Base-by-base conservation (phyloP, 306 rosid genomes). In the Sicyos baderoa region DNA sequence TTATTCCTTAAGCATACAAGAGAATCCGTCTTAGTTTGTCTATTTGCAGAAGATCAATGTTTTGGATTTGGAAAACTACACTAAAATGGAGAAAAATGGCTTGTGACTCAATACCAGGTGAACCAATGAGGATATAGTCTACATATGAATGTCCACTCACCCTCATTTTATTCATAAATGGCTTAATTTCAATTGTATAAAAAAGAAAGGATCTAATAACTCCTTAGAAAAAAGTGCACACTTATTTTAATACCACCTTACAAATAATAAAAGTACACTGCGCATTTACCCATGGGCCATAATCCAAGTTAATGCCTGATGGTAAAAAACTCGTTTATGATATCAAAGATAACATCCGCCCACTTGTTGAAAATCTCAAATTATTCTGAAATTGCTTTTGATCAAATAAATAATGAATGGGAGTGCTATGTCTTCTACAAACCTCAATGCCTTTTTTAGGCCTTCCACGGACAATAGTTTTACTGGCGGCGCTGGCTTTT, bases 371-470 rank as follows among this genome's bases (percentile, higher is more conserved):
- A 42, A 45, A 45, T 65, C 37, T 45, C 48, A 13, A 44, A 65
- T 45, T 18, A 54, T 22, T 65, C 40, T 14, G 21, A 45, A 65
- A 45, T 65, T 65, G 40, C 54, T 45, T 40, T 64, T 12, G 7
- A 49, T 68, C 27, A 8, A 32, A 69, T 23, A 17, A 27, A 53
- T 50, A 19, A 23, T 50, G 47, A 68, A 68, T 21, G 10, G 18
- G 25, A 35, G 40, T 29, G 73, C 22, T 7, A 11, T 14, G 32
- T 11, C 74, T 65, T 71, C 61, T 65, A 74, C 85, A 75, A 76
- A 90, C 99, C 99, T 93, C 82, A 86, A 79, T 67, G 94, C 94
- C 87, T 82, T 93, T 68, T 74, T 86, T 37, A 89, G 93, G 68
- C 82, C 82, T 82, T 90, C 97, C 52, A 88, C 87, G 21, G 94